Evolutionary conservation across 148 eudicot species (phyloP), one percentile per base, ranked within the genome.

Genomic region (Arbutus unedo): DNA sequence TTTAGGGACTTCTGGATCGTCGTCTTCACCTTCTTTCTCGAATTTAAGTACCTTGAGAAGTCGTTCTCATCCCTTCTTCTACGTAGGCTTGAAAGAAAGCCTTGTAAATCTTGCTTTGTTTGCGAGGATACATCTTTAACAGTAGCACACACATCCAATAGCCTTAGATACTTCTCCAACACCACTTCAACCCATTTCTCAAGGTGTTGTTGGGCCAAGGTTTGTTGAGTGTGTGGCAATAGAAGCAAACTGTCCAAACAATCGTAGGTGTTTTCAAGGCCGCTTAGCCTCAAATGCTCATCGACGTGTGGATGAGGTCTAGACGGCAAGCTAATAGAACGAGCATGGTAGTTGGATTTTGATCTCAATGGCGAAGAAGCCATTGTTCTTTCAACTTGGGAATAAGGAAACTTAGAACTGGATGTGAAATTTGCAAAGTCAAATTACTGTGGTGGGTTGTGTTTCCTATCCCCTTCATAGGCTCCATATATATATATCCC

Each of bases 221-320:
- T 21, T 75, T 82, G 83, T 11, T 87, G 87, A 8, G 70, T 82
- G 8, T 76, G 77, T 38, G 82, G 87, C 83, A 82, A 41, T 18
- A 44, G 83, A 68, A 87, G 83, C 66, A 87, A 79, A 75, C 85
- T 76, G 2, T 84, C 83, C 11, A 85, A 53, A 48, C 56, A 71
- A 76, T 87, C 83, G 31, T 82, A 79, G 80, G 85, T 53, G 18
- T 87, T 82, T 48, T 88, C 86, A 70, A 90, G 91, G 59, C 71
- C 71, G 9, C 43, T 64, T 64, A 64, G 68, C 41, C 38, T 66
- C 71, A 66, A 25, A 66, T 85, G 41, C 71, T 66, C 71, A 25
- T 10, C 3, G 15, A 70, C 43, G 3, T 56, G 66, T 0, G 85
- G 89, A 43, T 84, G 80, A 76, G 82, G 71, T 50, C 25, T 56